These are phyloP conservation scores for Brassica incana DNA, from an alignment of 345 rosid species.

Conservation along the genomic window DNA sequence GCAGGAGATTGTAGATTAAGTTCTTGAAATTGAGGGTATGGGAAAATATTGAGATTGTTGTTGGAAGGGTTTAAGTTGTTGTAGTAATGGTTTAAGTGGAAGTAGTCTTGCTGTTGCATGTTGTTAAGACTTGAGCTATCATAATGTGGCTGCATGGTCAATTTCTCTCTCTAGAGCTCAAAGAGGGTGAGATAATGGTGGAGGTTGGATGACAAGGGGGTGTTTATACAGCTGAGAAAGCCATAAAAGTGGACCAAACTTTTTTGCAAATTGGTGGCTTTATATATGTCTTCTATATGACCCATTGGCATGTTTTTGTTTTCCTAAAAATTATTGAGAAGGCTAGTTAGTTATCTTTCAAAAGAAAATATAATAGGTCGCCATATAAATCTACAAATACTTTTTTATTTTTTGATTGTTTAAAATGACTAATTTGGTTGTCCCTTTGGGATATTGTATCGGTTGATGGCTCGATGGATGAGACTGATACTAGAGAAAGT, in stretches of 20 bases:
- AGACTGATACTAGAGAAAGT: neutral
- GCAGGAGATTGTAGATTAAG: conserved; percentile 48
- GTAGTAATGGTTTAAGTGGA: conserved; percentile 45
- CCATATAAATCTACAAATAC: neutral
- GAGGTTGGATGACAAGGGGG: conserved; percentile 28
- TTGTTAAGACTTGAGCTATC: conserved; percentile 39
- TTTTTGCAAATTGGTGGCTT: conserved; percentile 37
- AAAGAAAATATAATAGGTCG: neutral
- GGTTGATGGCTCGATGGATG: neutral
- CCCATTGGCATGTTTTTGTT: conserved; percentile 17
- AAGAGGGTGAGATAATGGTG: conserved; percentile 36
- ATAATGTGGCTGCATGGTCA: conserved; percentile 51
- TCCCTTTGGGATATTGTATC: neutral
- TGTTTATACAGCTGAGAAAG: conserved; percentile 52
- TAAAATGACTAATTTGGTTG: neutral
- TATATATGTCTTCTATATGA: conserved; percentile 37
- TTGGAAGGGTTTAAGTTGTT: conserved; percentile 42
- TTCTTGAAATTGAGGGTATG: conserved; percentile 41
- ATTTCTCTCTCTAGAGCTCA: conserved; percentile 8
- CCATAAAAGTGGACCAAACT: conserved; percentile 48
- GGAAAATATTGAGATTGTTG: conserved; percentile 40
- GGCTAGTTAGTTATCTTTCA: neutral
- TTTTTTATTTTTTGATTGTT: neutral
- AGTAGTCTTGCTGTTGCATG: conserved; percentile 41
- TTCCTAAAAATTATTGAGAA: neutral